These are phyloP conservation scores for Mycothermus thermophilus DNA, from an alignment of 495 filamentous ascomycete genomes.

Conservation along the genomic window DNA sequence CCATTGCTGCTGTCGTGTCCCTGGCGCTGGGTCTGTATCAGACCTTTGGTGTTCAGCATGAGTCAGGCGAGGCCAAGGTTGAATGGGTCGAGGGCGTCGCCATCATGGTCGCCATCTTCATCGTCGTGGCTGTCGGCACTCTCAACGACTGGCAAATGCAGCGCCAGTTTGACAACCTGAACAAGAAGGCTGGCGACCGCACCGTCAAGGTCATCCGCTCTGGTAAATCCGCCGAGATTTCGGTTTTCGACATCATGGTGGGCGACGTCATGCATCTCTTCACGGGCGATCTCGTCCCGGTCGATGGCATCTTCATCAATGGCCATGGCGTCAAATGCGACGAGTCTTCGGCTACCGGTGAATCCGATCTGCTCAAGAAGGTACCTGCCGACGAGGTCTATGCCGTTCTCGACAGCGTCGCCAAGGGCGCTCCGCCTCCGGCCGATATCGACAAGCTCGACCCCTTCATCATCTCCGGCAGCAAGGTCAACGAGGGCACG, in stretches of 20 bases:
- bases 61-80: slow-evolving; percentile 37
- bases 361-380: slow-evolving; percentile 71
- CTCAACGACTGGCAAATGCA: slow-evolving; percentile 73
- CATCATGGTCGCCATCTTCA: slow-evolving; percentile 61
- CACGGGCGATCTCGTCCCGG: slow-evolving; percentile 60
- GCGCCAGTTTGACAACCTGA: slow-evolving; percentile 66
- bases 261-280: slow-evolving; percentile 63
- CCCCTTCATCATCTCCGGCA: slow-evolving; percentile 87
- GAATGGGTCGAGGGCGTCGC: slow-evolving; percentile 76
- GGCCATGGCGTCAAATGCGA: slow-evolving; percentile 69
- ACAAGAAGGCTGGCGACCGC: slow-evolving; percentile 66
- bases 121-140: slow-evolving; percentile 61
- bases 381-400: slow-evolving; percentile 62
- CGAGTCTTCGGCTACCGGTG: slow-evolving; percentile 72
- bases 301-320: slow-evolving; percentile 58
- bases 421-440: slow-evolving; percentile 21
- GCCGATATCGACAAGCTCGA: slow-evolving; percentile 66
- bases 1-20: slow-evolving; percentile 55
- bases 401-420: slow-evolving; percentile 50
- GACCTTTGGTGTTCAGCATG: slow-evolving; percentile 35
- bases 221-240: slow-evolving; percentile 56
- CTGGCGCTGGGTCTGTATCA: slow-evolving; percentile 68
- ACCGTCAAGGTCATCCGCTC: slow-evolving; percentile 68
- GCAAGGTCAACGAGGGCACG: slow-evolving; percentile 82
- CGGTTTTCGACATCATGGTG: slow-evolving; percentile 56